These are phyloP conservation scores for Quercus tomentella DNA, from an alignment of 331 rosid genomes.

Conservation along the genomic window DNA sequence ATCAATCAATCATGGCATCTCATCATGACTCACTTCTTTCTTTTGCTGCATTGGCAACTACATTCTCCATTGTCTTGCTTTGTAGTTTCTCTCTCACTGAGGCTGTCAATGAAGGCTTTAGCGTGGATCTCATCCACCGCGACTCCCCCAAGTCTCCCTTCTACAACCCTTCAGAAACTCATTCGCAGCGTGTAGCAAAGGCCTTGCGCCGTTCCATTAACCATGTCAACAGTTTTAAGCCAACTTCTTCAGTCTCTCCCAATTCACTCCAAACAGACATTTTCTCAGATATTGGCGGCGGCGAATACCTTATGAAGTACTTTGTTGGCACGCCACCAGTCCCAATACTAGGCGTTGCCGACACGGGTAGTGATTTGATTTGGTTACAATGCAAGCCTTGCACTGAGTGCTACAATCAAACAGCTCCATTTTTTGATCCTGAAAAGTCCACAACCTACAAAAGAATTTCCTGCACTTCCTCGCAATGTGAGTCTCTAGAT, in stretches of 20 bases:
- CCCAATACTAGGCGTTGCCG: too few species aligned
- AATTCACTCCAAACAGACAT: constrained; percentile 2
- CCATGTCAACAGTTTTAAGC: background rate
- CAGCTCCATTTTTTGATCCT: too few species aligned
- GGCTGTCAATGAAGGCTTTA: too few species aligned
- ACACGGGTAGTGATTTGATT: too few species aligned
- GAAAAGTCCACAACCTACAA: too few species aligned
- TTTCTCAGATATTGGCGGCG: background rate
- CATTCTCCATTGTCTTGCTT: background rate
- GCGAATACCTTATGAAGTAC: constrained; percentile 36
- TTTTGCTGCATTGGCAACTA: background rate
- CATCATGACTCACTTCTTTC: background rate
- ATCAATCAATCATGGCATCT: background rate
- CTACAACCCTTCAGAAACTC: constrained; percentile 19
- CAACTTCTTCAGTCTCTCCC: background rate
- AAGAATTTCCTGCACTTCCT: too few species aligned
- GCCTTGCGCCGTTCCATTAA: constrained; percentile 18
- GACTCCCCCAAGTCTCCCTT: constrained; percentile 50
- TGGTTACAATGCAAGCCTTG: too few species aligned
- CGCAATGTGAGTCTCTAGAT: background rate
- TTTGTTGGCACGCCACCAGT: constrained; percentile 39
- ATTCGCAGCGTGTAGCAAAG: background rate
- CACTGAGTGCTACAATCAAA: too few species aligned
- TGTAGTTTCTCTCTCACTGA: background rate
- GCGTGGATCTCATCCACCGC: constrained; percentile 38